Evolutionary conservation across 768 basidiomycete species (phyloP), one percentile per base, ranked within the genome.

Genomic region (Amanita exitialis): DNA sequence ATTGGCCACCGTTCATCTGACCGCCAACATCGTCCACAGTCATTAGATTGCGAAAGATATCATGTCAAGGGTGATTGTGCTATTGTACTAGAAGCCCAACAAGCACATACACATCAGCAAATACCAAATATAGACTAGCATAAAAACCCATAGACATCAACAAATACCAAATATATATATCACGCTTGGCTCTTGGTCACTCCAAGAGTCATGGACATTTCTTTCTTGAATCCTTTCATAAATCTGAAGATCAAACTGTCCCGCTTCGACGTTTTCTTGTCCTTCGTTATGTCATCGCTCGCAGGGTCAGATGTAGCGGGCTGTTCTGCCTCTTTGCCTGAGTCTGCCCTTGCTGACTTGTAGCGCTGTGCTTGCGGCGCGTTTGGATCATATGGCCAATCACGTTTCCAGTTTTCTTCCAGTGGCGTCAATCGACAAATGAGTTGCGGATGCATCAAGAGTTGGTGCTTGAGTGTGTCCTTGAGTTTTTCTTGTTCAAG

Each of bases 381-480:
- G 6, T 61, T 55, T 4, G 64, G 65, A 44, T 66, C 59, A 50
- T 65, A 75, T 1, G 69, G 66, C 82, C 82, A 83, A 30, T 64
- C 62, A 27, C 51, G 57, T 61, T 68, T 73, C 46, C 81, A 60
- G 43, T 72, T 67, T 52, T 72, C 65, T 60, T 85, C 83, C n/a
- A 83, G 58, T 3, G 75, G 73, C 18, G 70, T 60, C 0, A 85
- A 66, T 5, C 58, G 55, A 28, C 54, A 59, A 13, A 86, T 55
- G 3, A 84, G 56, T 5, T 63, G 60, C 2, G 77, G 76, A 52
- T 77, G 61, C n/a, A 65, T 60, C 37, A 62, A 57, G 18, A 84
- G 45, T 12, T 59, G 62, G 13, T 61, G 55, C 13, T 53, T 57
- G 27, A 82, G 56, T 15, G 63, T 57, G 4, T 69, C 62, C 44